Conservation (phyloP, 2,329 filamentous ascomycete species). For the Chaetomiaceae sp. region DNA sequence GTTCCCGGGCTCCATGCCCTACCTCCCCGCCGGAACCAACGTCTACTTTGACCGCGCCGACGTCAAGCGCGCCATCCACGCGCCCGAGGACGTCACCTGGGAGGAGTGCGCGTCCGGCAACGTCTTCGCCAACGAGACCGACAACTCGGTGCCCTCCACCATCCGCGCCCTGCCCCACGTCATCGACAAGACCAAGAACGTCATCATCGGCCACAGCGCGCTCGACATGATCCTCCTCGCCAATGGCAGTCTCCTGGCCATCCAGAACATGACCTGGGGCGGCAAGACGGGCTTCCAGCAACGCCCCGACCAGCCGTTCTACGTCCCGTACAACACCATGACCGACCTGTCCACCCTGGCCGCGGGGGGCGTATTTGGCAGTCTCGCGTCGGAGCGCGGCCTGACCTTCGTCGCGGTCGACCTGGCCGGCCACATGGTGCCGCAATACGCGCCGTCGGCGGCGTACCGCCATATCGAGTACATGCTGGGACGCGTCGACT, state of each 20-base stretch:
- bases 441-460: slow-evolving; percentile 63
- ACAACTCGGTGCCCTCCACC: slow-evolving; percentile 50
- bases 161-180: slow-evolving; percentile 61
- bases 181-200: slow-evolving; percentile 67
- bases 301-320: slow-evolving; percentile 57
- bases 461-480: slow-evolving; percentile 71
- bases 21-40: slow-evolving; percentile 55
- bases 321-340: slow-evolving; percentile 59
- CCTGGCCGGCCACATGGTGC: slow-evolving; percentile 62
- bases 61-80: slow-evolving; percentile 67
- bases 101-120: slow-evolving; percentile 20
- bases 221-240: slow-evolving; percentile 63
- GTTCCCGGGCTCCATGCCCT: slow-evolving; percentile 60
- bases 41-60: slow-evolving; percentile 69
- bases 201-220: slow-evolving; percentile 67
- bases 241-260: slow-evolving; percentile 65
- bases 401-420: slow-evolving; percentile 65
- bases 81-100: slow-evolving; percentile 55
- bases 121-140: slow-evolving; percentile 40
- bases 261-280: slow-evolving; percentile 80
- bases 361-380: slow-evolving; percentile 62
- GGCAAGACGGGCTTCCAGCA: slow-evolving; percentile 65
- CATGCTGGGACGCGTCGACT: slow-evolving; percentile 63
- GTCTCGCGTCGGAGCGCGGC: slow-evolving; percentile 66
- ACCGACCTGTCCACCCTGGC: slow-evolving; percentile 29